These are phyloP conservation scores for Funneliformis geosporum DNA, from an alignment of 192 early-diverging fungal genomes.

Conservation along the genomic window DNA sequence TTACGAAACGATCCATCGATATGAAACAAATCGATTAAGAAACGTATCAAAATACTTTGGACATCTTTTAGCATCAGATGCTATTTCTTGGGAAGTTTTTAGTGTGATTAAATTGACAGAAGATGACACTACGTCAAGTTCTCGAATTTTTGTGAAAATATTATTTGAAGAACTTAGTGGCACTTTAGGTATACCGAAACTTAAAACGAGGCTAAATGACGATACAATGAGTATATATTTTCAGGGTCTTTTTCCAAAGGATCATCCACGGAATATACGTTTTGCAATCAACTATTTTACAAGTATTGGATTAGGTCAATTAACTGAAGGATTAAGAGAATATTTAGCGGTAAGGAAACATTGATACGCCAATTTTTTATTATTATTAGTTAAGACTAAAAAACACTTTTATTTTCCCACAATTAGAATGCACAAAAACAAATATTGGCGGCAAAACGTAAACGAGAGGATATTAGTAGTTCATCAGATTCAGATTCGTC, in stretches of 20 bases:
- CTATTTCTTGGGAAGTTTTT: slow-evolving; percentile 82
- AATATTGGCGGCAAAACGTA: slow-evolving; percentile 7
- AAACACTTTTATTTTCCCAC: background rate
- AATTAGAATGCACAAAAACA: slow-evolving; percentile 24
- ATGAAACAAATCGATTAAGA: slow-evolving; percentile 90
- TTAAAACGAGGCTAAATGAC: slow-evolving; percentile 66
- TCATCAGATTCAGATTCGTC: slow-evolving; percentile 10
- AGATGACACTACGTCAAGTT: slow-evolving; percentile 92
- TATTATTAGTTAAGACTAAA: background rate
- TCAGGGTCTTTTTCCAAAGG: slow-evolving; percentile 87
- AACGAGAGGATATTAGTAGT: background rate
- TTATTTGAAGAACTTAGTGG: slow-evolving; percentile 88
- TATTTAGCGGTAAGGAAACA: slow-evolving; percentile 62
- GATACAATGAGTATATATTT: slow-evolving; percentile 75
- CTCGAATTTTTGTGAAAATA: slow-evolving; percentile 97
- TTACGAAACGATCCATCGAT: slow-evolving; percentile 91
- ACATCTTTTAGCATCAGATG: slow-evolving; percentile 83
- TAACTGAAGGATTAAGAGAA: slow-evolving; percentile 93
- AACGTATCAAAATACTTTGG: slow-evolving; percentile 92
- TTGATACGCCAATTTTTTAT: background rate
- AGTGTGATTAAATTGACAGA: slow-evolving; percentile 82
- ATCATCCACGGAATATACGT: slow-evolving; percentile 82
- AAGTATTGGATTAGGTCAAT: slow-evolving; percentile 85
- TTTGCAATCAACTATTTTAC: slow-evolving; percentile 99
- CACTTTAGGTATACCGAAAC: slow-evolving; percentile 75